A percentile compares a stretch with the other conserved stretches of the same genome.
phyloP scores from a whole-genome alignment of 2,329 filamentous ascomycete genomes.

The Pezicula neosporulosa region DNA sequence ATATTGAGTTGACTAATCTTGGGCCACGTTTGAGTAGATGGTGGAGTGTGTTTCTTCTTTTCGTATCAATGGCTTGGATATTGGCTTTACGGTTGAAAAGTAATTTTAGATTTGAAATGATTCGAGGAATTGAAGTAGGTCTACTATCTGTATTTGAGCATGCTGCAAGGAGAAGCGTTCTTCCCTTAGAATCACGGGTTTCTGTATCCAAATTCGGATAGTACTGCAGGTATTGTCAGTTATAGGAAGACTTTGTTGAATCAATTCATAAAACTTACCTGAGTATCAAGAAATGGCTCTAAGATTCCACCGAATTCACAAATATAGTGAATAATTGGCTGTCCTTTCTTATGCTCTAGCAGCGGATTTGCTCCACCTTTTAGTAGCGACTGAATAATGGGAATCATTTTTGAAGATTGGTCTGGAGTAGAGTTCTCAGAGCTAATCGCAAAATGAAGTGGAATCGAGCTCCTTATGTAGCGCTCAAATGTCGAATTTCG shows the following conservation, averaged over 20 bases:
- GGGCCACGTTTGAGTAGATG: constrained; percentile 11
- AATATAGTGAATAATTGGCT: constrained; percentile 1
- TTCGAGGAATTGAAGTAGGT: not conserved
- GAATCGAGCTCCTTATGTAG: not conserved
- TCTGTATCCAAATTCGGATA: constrained; percentile 2
- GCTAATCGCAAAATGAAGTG: not conserved
- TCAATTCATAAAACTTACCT: too few species aligned
- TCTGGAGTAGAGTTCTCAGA: not conserved
- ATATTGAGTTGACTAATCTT: too few species aligned
- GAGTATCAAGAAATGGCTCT: constrained; percentile 1
- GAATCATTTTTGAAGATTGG: not conserved
- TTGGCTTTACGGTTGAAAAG: constrained; percentile 13
- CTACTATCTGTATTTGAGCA: constrained; percentile 33
- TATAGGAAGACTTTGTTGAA: too few species aligned
- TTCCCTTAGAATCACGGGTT: constrained; percentile 1
- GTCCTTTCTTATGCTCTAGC: not conserved
- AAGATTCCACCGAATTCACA: constrained; percentile 2
- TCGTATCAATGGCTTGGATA: constrained; percentile 10
- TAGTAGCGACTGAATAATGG: not conserved
- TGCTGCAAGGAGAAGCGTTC: constrained; percentile 7
- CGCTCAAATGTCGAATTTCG: too few species aligned
- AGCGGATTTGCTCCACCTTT: not conserved
- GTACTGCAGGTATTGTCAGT: too few species aligned
- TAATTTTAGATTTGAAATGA: not conserved
- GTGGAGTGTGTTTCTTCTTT: constrained; percentile 15